Conservation (phyloP, 768 basidiomycete species). For the Panus rudis region DNA sequence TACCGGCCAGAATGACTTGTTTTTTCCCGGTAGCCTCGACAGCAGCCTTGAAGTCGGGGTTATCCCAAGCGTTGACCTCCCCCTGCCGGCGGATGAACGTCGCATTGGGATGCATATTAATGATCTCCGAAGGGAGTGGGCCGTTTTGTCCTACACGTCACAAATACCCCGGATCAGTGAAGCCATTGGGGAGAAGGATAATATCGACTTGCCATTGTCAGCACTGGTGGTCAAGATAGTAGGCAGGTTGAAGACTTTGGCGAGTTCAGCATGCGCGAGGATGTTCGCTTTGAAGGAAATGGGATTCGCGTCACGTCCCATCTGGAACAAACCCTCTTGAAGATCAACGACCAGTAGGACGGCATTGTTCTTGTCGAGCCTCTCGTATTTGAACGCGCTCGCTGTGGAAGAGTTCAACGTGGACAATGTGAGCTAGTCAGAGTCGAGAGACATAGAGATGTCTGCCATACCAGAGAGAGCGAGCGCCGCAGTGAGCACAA, state of each 20-base stretch:
- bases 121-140: slow-evolving; percentile 37
- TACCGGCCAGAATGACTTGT: slow-evolving; percentile 43
- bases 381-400: slow-evolving; percentile 23
- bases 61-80: slow-evolving; percentile 49
- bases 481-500: too few relatives aligned
- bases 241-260: slow-evolving; percentile 38
- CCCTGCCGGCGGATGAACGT: slow-evolving; percentile 39
- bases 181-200: not conserved
- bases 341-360: slow-evolving; percentile 42
- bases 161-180: not conserved
- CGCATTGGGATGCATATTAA: slow-evolving; percentile 38
- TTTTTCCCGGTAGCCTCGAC: slow-evolving; percentile 42
- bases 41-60: slow-evolving; percentile 38
- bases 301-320: slow-evolving; percentile 35
- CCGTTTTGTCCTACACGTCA: slow-evolving; percentile 37
- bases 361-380: slow-evolving; percentile 39
- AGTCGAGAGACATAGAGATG: too few relatives aligned
- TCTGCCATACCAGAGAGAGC: too few relatives aligned
- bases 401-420: not conserved
- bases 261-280: slow-evolving; percentile 40
- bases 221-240: slow-evolving; percentile 40
- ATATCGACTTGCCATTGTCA: slow-evolving; percentile 29
- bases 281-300: slow-evolving; percentile 37
- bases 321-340: slow-evolving; percentile 40
- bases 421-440: too few relatives aligned